Evolutionary conservation across 2,329 filamentous ascomycete species (phyloP).

Genomic region (Curvularia verruculosa): DNA sequence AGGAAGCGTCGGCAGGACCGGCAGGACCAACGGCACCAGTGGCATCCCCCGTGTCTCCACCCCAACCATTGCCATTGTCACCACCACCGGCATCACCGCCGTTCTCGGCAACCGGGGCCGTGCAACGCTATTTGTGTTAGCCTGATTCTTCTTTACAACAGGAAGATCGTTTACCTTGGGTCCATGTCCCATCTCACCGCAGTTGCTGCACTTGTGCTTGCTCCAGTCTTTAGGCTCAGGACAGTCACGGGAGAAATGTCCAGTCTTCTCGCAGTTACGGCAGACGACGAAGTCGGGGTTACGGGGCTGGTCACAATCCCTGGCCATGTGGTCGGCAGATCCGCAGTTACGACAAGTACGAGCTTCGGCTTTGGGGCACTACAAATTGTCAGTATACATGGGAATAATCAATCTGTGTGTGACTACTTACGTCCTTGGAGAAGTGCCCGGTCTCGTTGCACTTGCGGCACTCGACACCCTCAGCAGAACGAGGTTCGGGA

Average conservation of each 20-base stretch:
- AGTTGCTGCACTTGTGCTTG: slow-evolving; percentile 57
- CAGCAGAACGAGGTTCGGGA: slow-evolving; percentile 55
- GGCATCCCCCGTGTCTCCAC: slow-evolving; percentile 17
- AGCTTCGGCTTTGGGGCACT: slow-evolving; percentile 42
- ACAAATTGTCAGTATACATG: slow-evolving; percentile 21
- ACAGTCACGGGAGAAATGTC: slow-evolving; percentile 65
- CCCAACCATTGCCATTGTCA: slow-evolving; percentile 20
- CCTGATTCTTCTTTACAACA: not conserved
- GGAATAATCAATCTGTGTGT: not conserved
- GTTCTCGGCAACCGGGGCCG: slow-evolving; percentile 31
- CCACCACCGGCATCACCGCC: slow-evolving; percentile 18
- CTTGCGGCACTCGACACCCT: slow-evolving; percentile 69
- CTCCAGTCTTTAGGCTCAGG: slow-evolving; percentile 62
- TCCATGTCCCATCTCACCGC: slow-evolving; percentile 49
- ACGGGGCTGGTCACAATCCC: slow-evolving; percentile 46
- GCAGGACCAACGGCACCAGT: slow-evolving; percentile 10
- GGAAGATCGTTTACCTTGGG: slow-evolving; percentile 30
- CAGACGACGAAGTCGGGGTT: slow-evolving; percentile 53
- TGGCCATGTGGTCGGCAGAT: slow-evolving; percentile 46
- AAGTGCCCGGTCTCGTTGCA: slow-evolving; percentile 60
- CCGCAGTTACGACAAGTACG: slow-evolving; percentile 48
- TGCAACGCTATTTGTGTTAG: slow-evolving; percentile 42
- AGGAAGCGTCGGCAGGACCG: slow-evolving; percentile 23
- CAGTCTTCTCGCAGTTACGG: slow-evolving; percentile 69
- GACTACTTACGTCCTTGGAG: slow-evolving; percentile 38